Evolutionary conservation across 2,329 filamentous ascomycete species (phyloP).

Genomic region (Tolypocladium sp.): DNA sequence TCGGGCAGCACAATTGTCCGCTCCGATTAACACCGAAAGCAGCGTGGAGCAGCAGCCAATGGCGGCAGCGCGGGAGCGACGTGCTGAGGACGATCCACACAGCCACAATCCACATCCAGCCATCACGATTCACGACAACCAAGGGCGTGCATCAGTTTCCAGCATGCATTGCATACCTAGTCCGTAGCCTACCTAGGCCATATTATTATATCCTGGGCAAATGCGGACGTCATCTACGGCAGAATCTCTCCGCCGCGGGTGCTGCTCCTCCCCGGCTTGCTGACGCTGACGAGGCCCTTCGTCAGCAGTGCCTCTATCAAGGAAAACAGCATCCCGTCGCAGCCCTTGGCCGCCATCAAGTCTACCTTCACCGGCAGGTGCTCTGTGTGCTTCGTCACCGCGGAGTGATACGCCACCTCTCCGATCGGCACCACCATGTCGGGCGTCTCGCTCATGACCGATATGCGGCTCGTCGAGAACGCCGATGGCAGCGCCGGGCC

Average conservation of each 20-base stretch:
- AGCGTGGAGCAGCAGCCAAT: neutral
- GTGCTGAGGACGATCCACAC: neutral
- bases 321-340: constrained; percentile 48
- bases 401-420: constrained; percentile 21
- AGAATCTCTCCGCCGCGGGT: constrained; percentile 13
- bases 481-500: constrained; percentile 36
- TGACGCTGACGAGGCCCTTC: constrained; percentile 36
- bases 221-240: neutral
- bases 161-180: neutral
- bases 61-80: neutral
- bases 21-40: constrained; percentile 1
- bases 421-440: constrained; percentile 34
- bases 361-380: constrained; percentile 48
- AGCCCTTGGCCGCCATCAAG: constrained; percentile 48
- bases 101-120: too few relatives aligned
- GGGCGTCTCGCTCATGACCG: constrained; percentile 25
- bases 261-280: constrained; percentile 28
- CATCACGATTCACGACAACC: neutral
- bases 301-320: constrained; percentile 41
- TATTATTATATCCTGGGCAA: neutral
- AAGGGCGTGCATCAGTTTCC: neutral
- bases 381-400: constrained; percentile 36
- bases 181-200: too few relatives aligned
- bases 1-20: constrained; percentile 3
- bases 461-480: constrained; percentile 28